A percentile compares a stretch with the other conserved stretches of the same genome.
phyloP scores from a whole-genome alignment of 306 rosid genomes.

The Leucaena leucocephala region DNA sequence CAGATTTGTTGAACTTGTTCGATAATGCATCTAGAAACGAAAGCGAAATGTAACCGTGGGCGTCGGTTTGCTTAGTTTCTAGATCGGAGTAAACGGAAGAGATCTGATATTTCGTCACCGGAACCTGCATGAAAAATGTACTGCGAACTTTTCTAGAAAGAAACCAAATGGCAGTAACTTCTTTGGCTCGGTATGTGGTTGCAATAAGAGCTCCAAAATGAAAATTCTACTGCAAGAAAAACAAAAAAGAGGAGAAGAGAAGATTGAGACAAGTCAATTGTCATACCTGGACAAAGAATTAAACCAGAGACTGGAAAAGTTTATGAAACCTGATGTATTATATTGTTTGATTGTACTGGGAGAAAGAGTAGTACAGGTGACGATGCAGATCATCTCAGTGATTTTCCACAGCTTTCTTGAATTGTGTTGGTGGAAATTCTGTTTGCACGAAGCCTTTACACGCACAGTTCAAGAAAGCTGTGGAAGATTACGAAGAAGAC shows the following conservation, averaged over 20 bases:
- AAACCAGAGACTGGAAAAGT: not conserved
- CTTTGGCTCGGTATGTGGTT: not conserved
- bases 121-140: conserved; percentile 10
- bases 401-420: conserved; percentile 63
- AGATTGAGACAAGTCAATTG: not conserved
- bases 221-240: not conserved
- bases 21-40: not conserved
- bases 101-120: not conserved
- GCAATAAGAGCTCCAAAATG: not conserved
- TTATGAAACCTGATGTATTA: not conserved
- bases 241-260: not conserved
- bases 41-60: not conserved
- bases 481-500: conserved; percentile 65
- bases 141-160: not conserved
- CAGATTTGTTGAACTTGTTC: not conserved
- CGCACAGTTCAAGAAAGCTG: conserved; percentile 80
- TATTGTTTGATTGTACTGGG: not conserved
- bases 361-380: not conserved
- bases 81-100: not conserved
- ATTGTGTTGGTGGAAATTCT: conserved; percentile 33
- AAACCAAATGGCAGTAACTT: not conserved
- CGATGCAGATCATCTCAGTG: conserved; percentile 45
- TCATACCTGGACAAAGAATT: not conserved
- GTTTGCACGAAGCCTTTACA: conserved; percentile 21
- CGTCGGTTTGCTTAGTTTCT: not conserved